Conservation (phyloP, 73 alveolate genomes). For the Blepharisma japonicum region DNA sequence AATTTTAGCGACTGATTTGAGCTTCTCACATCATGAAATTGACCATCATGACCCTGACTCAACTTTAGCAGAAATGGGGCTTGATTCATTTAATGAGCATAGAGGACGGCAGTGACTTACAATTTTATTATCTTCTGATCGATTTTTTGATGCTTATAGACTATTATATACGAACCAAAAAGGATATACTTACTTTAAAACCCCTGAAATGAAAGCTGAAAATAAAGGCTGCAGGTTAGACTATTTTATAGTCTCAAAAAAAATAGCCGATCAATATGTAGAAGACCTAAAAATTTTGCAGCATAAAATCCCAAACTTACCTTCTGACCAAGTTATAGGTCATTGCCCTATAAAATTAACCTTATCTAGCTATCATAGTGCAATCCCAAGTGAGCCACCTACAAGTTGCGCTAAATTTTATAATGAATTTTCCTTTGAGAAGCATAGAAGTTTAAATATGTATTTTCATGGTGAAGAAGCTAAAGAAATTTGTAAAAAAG, state of each 20-base stretch:
- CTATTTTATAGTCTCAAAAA: background rate
- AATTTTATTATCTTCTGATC: background rate
- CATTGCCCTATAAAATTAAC: slow-evolving; percentile 9
- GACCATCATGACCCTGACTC: slow-evolving; percentile 28
- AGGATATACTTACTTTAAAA: slow-evolving; percentile 7
- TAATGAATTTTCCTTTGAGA: too few species aligned
- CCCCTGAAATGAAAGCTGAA: background rate
- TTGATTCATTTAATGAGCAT: slow-evolving; percentile 2
- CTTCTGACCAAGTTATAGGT: background rate
- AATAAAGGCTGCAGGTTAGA: background rate
- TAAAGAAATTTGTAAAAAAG: too few species aligned
- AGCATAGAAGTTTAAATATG: too few species aligned
- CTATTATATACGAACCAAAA: slow-evolving; percentile 19
- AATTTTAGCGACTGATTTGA: slow-evolving; percentile 26
- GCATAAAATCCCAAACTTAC: background rate
- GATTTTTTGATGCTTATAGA: slow-evolving; percentile 19
- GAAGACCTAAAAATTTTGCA: background rate
- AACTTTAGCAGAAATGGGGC: slow-evolving; percentile 15
- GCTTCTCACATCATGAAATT: slow-evolving; percentile 10
- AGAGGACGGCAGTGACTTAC: slow-evolving; percentile 25
- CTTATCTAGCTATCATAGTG: background rate
- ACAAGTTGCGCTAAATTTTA: too few species aligned
- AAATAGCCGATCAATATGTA: background rate
- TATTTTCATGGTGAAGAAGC: too few species aligned
- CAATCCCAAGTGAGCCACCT: slow-evolving; percentile 2